Evolutionary conservation across 768 basidiomycete species (phyloP).

Genomic region (Leccinum fibrillosum): DNA sequence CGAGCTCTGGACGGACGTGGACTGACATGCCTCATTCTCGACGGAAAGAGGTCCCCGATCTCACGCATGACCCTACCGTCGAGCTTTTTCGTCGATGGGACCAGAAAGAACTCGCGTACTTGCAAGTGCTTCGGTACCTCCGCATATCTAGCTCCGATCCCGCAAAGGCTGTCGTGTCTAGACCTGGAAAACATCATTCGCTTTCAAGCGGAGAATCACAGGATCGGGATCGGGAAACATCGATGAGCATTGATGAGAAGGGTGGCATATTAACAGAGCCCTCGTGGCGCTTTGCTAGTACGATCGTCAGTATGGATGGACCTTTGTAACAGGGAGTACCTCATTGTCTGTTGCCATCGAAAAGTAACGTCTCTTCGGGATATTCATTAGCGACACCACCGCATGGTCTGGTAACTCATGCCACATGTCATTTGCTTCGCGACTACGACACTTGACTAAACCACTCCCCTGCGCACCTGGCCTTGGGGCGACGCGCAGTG

Average conservation of each 20-base stretch:
- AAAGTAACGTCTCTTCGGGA: not conserved
- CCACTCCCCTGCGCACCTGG: not conserved
- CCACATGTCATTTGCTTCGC: not conserved
- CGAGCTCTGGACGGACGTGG: not conserved
- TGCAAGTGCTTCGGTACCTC: slow-evolving; percentile 70
- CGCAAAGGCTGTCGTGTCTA: slow-evolving; percentile 47
- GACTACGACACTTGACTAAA: not conserved
- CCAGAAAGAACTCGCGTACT: slow-evolving; percentile 66
- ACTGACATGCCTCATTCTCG: not conserved
- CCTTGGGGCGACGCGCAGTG: not conserved
- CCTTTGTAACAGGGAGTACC: slow-evolving; percentile 10
- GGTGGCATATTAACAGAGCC: slow-evolving; percentile 28
- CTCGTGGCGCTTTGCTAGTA: slow-evolving; percentile 34
- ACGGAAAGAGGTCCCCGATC: slow-evolving; percentile 66
- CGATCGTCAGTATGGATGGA: slow-evolving; percentile 38
- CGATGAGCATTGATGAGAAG: slow-evolving; percentile 29
- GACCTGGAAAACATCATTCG: slow-evolving; percentile 54
- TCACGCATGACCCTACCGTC: slow-evolving; percentile 69
- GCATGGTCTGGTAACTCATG: not conserved
- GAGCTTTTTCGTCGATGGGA: slow-evolving; percentile 77
- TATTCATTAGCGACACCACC: not conserved
- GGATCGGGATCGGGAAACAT: slow-evolving; percentile 13
- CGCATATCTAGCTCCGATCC: slow-evolving; percentile 64
- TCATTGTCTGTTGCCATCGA: not conserved
- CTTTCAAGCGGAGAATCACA: slow-evolving; percentile 19